phyloP scores from a whole-genome alignment of 495 filamentous ascomycete genomes.

The Penicillium psychrofluorescens region DNA sequence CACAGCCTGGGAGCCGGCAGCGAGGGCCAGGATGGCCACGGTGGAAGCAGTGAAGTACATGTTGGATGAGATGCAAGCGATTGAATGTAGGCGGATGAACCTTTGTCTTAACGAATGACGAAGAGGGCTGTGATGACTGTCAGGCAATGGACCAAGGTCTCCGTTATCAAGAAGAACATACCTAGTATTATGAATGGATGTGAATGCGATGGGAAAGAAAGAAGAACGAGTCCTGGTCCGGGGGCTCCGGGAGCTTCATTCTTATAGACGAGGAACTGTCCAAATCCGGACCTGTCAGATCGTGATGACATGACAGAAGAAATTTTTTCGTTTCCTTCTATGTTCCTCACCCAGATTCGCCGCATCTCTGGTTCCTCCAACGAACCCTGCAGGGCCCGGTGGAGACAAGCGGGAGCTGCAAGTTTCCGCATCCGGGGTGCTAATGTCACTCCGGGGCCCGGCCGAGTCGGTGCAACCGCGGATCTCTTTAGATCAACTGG shows the following conservation, averaged over 20 bases:
- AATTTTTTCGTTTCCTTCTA: constrained; percentile 1
- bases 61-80: constrained; percentile 11
- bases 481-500: neutral
- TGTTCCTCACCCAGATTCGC: constrained; percentile 6
- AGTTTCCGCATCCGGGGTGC: constrained; percentile 19
- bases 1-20: constrained; percentile 16
- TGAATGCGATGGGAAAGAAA: constrained; percentile 5
- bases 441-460: constrained; percentile 15
- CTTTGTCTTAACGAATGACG: constrained; percentile 19
- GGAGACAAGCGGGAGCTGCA: too few species aligned
- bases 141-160: constrained; percentile 1
- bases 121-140: constrained; percentile 4
- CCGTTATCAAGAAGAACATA: neutral
- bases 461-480: neutral
- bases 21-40: constrained; percentile 18
- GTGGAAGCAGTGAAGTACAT: constrained; percentile 19
- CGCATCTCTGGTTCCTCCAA: neutral
- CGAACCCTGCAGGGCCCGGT: too few species aligned
- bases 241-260: constrained; percentile 5
- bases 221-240: neutral
- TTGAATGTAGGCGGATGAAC: constrained; percentile 10
- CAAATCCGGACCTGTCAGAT: constrained; percentile 13
- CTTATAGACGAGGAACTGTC: constrained; percentile 17
- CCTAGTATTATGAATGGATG: neutral
- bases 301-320: constrained; percentile 13